Base-by-base conservation (phyloP, 306 rosid genomes). In the Corylus avellana region DNA sequence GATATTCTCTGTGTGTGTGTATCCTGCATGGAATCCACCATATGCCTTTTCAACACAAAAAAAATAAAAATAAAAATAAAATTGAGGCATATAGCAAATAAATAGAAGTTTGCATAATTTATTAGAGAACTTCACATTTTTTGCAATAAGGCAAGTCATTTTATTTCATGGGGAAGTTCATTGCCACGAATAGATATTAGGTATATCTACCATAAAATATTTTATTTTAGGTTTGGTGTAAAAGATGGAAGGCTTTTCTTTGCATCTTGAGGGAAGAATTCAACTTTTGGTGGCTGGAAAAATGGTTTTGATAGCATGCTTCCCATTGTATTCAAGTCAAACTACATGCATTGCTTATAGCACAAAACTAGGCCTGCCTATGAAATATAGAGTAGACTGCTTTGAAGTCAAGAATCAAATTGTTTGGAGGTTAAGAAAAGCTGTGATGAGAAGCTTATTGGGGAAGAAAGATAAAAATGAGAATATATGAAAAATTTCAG, bases 51-150 rank as follows among this genome's bases (percentile, higher is more conserved):
- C 54, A 17, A 56, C 22, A 22, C 18, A 3, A 7, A 46, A 37
- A 17, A 12, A 4, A 17, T 7, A 37, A 58, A 4, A 35, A 70
- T 2, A 32, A 2, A 32, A 32, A 22, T 22, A 32, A 32, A 32
- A 32, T 71, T 13, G 5, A 57, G 39, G 35, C 78, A 79, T 20
- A n/a, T 61, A 7, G 7, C 29, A 51, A 20, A 27, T 47, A 55
- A 68, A 48, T 1, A n/a, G n/a, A 14, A 37, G 55, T 39, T 44
- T 17, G 51, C 8, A 9, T 42, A 18, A 25, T 39, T 79, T 72
- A 18, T 79, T 72, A 18, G 63, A 79, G 9, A 20, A 72, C 75
- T 3, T 16, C 61, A 67, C 29, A 67, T 67, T 67, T 10, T 67
- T 7, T 39, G 20, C 42, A 7, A 8, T 4, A 67, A 42, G 13